Percentiles rank a stretch among this genome's conserved stretches.
These are phyloP conservation scores for Aspergillus hancockii DNA, from an alignment of 495 filamentous ascomycete genomes.

Conservation along the genomic window DNA sequence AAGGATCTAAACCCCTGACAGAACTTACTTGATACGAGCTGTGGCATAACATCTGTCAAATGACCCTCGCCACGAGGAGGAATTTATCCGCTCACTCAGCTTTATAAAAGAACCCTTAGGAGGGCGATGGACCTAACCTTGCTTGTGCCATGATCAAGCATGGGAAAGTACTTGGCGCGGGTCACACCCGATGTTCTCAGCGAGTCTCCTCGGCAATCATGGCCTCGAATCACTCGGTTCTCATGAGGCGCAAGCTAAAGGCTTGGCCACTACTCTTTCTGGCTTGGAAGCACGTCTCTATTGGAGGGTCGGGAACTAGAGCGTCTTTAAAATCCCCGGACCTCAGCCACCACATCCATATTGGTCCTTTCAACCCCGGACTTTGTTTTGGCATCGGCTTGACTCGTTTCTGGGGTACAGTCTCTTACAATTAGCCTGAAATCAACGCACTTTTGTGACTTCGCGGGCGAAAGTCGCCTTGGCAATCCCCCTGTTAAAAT, in stretches of 20 bases:
- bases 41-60: conserved; percentile 6
- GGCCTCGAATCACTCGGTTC: conserved; percentile 1
- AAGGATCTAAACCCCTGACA: background rate
- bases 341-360: conserved; percentile 8
- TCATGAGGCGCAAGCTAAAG: conserved; percentile 13
- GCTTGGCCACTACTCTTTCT: conserved; percentile 14
- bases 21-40: background rate
- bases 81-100: background rate
- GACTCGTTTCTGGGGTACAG: background rate
- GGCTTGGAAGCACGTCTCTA: conserved; percentile 4
- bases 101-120: background rate
- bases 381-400: background rate
- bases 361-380: conserved; percentile 7
- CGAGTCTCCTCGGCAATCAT: conserved; percentile 4
- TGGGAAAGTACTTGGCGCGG: background rate
- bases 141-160: background rate
- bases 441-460: background rate
- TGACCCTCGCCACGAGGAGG: background rate
- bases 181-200: background rate
- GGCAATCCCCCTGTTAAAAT: background rate
- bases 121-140: background rate
- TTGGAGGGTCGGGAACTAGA: conserved; percentile 12
- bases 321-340: conserved; percentile 13
- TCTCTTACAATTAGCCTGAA: conserved; percentile 15
- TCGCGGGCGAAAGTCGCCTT: background rate